A percentile compares a stretch with the other conserved stretches of the same genome.
These are phyloP conservation scores for Chrysanthemum lavandulifolium DNA, from an alignment of 129 eudicot species.

Conservation along the genomic window DNA sequence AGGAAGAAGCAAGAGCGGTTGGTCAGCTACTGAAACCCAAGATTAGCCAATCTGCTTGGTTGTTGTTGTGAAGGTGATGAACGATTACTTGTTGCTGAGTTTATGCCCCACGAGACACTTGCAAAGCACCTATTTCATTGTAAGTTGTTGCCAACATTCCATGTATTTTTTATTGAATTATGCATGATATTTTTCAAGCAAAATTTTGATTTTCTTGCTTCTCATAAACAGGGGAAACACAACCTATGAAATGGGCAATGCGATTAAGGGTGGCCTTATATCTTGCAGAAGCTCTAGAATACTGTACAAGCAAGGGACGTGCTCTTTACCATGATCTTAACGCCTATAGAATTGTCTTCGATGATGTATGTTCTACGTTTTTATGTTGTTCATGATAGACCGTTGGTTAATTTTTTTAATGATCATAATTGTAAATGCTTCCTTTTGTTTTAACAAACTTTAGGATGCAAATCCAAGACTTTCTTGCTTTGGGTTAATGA, in stretches of 20 bases:
- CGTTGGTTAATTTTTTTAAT: not conserved
- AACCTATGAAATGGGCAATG: constrained; percentile 93
- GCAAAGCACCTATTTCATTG: constrained; percentile 82
- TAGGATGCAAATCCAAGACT: constrained; percentile 77
- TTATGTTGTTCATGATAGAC: not conserved
- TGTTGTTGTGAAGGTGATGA: constrained; percentile 87
- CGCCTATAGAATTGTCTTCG: constrained; percentile 80
- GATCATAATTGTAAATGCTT: not conserved
- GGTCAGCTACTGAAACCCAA: constrained; percentile 67
- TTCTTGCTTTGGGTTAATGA: constrained; percentile 86
- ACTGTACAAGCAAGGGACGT: constrained; percentile 80
- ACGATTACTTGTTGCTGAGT: constrained; percentile 70
- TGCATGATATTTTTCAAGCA: not conserved
- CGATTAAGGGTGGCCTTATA: constrained; percentile 79
- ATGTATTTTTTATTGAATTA: not conserved
- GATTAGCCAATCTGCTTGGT: constrained; percentile 73
- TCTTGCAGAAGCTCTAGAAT: constrained; percentile 79
- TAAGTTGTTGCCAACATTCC: constrained; percentile 27
- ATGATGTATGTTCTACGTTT: constrained; percentile 39
- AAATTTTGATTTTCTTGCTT: constrained; percentile 18
- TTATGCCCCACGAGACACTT: constrained; percentile 81
- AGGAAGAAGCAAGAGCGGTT: constrained; percentile 84
- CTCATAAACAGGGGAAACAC: constrained; percentile 67
- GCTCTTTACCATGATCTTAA: constrained; percentile 80
- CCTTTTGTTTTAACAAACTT: constrained; percentile 10